Percentiles rank a stretch among this genome's conserved stretches.
Evolutionary conservation across 2,329 filamentous ascomycete genomes (phyloP).

Genomic region (Trichoderma lentiforme): DNA sequence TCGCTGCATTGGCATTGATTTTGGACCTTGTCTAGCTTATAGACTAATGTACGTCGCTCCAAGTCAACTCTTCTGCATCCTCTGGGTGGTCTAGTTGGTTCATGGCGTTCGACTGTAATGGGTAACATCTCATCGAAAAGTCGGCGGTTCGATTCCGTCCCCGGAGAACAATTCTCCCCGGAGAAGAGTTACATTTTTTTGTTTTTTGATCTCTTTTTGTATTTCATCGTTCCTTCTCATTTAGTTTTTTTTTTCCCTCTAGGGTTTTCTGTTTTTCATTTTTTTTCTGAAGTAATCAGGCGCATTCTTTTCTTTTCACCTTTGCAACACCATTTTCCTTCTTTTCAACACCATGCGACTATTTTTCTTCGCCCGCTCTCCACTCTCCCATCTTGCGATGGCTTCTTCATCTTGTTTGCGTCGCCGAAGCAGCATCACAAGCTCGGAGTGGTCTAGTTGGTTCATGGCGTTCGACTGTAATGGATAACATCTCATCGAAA

Average conservation of each 20-base stretch:
- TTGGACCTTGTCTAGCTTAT: background rate
- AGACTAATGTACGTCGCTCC: background rate
- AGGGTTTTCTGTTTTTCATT: background rate
- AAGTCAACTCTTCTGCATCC: conserved; percentile 17
- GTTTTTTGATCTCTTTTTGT: background rate
- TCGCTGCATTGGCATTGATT: background rate
- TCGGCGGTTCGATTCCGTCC: conserved; percentile 32
- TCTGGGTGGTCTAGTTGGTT: conserved; percentile 32
- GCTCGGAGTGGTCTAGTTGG: conserved; percentile 31
- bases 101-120: conserved; percentile 31
- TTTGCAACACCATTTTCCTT: background rate
- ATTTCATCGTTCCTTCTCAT: background rate
- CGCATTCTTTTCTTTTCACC: conserved; percentile 6
- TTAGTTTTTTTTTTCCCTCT: background rate
- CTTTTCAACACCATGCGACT: background rate
- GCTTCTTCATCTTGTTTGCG: background rate
- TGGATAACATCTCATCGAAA: conserved; percentile 25
- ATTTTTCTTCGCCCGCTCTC: background rate
- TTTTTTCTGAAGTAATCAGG: background rate
- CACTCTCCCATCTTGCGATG: background rate
- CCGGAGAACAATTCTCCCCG: conserved; percentile 26
- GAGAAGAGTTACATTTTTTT: conserved; percentile 20
- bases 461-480: conserved; percentile 31
- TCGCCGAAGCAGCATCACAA: background rate
- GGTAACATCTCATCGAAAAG: conserved; percentile 26